Conservation (phyloP, 306 rosid genomes). For the Styphnolobium japonicum region DNA sequence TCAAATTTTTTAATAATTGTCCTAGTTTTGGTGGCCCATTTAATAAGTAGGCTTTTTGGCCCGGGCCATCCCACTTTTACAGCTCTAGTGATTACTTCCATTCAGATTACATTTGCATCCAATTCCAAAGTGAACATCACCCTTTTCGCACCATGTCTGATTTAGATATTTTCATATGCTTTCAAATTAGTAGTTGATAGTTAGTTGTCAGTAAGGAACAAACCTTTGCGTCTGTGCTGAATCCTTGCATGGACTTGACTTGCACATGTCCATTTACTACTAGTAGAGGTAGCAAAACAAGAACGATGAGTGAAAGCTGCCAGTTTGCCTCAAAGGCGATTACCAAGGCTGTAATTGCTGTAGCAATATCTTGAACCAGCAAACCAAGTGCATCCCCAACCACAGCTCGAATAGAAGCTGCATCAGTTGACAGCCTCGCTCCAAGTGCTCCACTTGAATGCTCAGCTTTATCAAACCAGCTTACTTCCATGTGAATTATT, state of each 20-base stretch:
- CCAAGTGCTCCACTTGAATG: conserved; percentile 78
- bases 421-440: conserved; percentile 74
- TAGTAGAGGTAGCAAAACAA: conserved; percentile 56
- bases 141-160: neutral
- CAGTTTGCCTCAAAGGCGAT: conserved; percentile 68
- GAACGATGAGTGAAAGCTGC: conserved; percentile 63
- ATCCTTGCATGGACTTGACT: conserved; percentile 56
- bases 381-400: conserved; percentile 75
- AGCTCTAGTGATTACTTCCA: neutral
- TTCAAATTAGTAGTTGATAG: neutral
- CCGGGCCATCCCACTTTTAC: too few species aligned
- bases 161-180: neutral
- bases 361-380: conserved; percentile 51
- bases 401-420: conserved; percentile 52
- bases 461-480: conserved; percentile 73
- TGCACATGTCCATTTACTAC: conserved; percentile 54
- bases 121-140: neutral
- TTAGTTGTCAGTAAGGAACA: conserved; percentile 10
- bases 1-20: too few species aligned
- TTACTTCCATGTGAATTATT: conserved; percentile 69
- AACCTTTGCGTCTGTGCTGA: conserved; percentile 69
- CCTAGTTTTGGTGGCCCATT: too few species aligned
- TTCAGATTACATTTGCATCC: neutral
- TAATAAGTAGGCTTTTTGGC: too few species aligned
- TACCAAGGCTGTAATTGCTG: conserved; percentile 51